Conservation (phyloP, 768 basidiomycete genomes). For the Mycena rosella region DNA sequence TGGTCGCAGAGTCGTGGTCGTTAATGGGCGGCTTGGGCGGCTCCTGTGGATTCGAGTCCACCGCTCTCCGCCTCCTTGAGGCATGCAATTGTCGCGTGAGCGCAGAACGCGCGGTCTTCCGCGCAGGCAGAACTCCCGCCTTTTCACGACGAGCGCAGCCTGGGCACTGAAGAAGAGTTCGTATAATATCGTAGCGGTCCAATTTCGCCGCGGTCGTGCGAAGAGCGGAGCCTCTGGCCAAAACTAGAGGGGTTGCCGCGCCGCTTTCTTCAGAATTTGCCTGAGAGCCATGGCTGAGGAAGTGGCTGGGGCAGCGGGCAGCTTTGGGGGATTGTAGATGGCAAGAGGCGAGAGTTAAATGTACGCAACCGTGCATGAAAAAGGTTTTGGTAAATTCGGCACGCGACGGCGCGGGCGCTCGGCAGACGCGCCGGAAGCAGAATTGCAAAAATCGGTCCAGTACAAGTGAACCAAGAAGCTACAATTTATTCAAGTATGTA, state of each 20-base stretch:
- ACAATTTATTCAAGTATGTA: too few species aligned
- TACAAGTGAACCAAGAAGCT: too few species aligned
- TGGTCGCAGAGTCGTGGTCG: slow-evolving; percentile 25
- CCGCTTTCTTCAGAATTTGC: slow-evolving; percentile 12
- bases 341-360: background rate
- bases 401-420: slow-evolving; percentile 9
- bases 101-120: slow-evolving; percentile 3
- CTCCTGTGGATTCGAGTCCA: background rate
- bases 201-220: slow-evolving; percentile 44
- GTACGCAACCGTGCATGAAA: slow-evolving; percentile 1
- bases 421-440: background rate
- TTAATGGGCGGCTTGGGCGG: slow-evolving; percentile 32
- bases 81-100: slow-evolving; percentile 28
- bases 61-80: slow-evolving; percentile 26
- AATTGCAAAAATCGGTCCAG: too few species aligned
- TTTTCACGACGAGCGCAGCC: slow-evolving; percentile 30
- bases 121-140: slow-evolving; percentile 16
- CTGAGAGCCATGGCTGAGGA: slow-evolving; percentile 22
- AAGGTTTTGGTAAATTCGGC: slow-evolving; percentile 2
- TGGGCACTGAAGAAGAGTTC: slow-evolving; percentile 67
- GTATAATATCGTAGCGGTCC: slow-evolving; percentile 71
- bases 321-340: too few species aligned
- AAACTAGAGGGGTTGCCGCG: slow-evolving; percentile 10
- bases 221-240: slow-evolving; percentile 4
- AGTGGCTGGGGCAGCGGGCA: too few species aligned